A percentile compares a stretch with the other conserved stretches of the same genome.
Conservation (phyloP, 129 eudicot species). For the Scalesia atractyloides region DNA sequence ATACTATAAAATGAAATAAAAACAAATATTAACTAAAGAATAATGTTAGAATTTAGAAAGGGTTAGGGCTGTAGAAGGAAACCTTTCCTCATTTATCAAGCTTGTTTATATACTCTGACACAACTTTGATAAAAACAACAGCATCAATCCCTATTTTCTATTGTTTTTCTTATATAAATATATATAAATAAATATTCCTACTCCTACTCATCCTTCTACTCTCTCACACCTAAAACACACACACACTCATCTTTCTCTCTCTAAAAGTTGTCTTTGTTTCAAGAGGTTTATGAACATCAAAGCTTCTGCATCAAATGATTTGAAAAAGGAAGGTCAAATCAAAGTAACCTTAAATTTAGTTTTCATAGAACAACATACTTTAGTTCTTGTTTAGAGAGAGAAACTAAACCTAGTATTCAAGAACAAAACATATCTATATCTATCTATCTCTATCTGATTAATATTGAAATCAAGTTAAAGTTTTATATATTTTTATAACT, state of each 20-base stretch:
- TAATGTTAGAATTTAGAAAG: conserved; percentile 13
- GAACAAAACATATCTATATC: background rate
- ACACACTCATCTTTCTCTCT: conserved; percentile 36
- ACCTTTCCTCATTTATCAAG: conserved; percentile 85
- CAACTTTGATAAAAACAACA: conserved; percentile 42
- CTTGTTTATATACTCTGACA: conserved; percentile 70
- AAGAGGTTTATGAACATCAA: conserved; percentile 33
- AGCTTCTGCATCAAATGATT: conserved; percentile 73
- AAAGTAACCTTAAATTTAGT: conserved; percentile 26
- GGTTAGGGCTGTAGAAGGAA: conserved; percentile 33
- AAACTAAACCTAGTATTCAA: conserved; percentile 4
- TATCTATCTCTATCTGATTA: conserved; percentile 12
- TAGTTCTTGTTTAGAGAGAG: background rate
- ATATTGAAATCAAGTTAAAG: background rate
- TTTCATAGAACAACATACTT: conserved; percentile 13
- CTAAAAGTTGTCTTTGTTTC: conserved; percentile 36
- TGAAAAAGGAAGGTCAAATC: conserved; percentile 67
- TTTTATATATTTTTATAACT: background rate
- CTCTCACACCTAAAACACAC: conserved; percentile 21
- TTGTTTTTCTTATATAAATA: conserved; percentile 1
- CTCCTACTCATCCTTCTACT: background rate
- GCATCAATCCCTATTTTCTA: conserved; percentile 32
- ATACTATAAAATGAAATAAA: background rate
- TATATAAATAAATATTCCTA: background rate
- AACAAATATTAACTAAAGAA: background rate